phyloP scores from a whole-genome alignment of 495 filamentous ascomycete species.

The Hyaloscypha bicolor region DNA sequence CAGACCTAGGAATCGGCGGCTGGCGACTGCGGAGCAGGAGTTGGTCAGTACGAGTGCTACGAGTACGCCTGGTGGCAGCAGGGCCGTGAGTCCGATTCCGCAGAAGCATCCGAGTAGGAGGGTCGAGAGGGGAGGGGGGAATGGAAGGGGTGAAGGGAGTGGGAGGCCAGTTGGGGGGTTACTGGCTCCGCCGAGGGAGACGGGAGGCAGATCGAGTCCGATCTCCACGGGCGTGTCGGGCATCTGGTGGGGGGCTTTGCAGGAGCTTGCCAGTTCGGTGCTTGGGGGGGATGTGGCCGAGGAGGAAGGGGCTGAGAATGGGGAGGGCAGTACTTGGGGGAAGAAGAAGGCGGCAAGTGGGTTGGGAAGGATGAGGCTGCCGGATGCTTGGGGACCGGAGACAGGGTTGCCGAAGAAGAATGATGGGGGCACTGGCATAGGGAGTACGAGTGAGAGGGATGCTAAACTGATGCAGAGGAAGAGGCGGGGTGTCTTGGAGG shows the following conservation, averaged over 20 bases:
- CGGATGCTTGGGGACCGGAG: slow-evolving; percentile 32
- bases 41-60: slow-evolving; percentile 26
- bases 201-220: slow-evolving; percentile 18
- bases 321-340: background rate
- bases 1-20: slow-evolving; percentile 31
- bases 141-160: slow-evolving; percentile 18
- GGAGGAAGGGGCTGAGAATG: slow-evolving; percentile 9
- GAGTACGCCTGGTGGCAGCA: slow-evolving; percentile 21
- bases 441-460: slow-evolving; percentile 50
- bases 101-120: slow-evolving; percentile 29
- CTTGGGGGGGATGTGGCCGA: slow-evolving; percentile 28
- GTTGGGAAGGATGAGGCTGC: slow-evolving; percentile 14
- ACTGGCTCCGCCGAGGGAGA: slow-evolving; percentile 32
- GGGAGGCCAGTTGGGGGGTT: slow-evolving; percentile 30
- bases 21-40: slow-evolving; percentile 26
- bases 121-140: background rate
- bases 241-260: slow-evolving; percentile 33
- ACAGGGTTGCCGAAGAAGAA: slow-evolving; percentile 37
- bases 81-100: slow-evolving; percentile 33
- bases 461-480: slow-evolving; percentile 48
- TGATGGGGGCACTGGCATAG: slow-evolving; percentile 47
- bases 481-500: slow-evolving; percentile 52
- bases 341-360: slow-evolving; percentile 15
- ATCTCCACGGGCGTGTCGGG: slow-evolving; percentile 7
- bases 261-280: slow-evolving; percentile 38